These are phyloP conservation scores for Kwoniella sp. DNA, from an alignment of 768 basidiomycete species.

Conservation along the genomic window DNA sequence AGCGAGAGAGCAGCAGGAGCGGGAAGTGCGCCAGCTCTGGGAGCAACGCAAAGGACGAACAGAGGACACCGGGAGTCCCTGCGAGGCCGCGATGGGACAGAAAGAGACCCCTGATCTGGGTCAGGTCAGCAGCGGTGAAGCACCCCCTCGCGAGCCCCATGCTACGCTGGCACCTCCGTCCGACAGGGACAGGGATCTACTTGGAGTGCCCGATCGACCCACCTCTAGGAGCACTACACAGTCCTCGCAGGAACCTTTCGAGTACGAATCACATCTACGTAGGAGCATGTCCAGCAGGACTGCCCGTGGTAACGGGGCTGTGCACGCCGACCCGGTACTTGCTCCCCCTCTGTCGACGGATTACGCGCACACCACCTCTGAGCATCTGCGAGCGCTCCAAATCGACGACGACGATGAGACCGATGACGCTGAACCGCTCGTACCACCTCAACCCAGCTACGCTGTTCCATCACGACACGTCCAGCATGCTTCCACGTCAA, in stretches of 20 bases:
- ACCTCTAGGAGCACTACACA: constrained; percentile 33
- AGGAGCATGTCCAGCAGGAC: constrained; percentile 37
- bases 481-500: constrained; percentile 25
- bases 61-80: too few relatives aligned
- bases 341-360: too few relatives aligned
- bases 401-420: too few relatives aligned
- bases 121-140: constrained; percentile 6
- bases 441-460: constrained; percentile 21
- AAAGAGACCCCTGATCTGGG: too few relatives aligned
- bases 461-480: constrained; percentile 23
- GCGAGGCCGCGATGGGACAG: too few relatives aligned
- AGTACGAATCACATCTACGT: constrained; percentile 45
- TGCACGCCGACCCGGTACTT: constrained; percentile 16
- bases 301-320: constrained; percentile 18
- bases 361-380: too few relatives aligned
- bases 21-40: constrained; percentile 33
- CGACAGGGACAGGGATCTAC: constrained; percentile 4
- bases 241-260: constrained; percentile 42
- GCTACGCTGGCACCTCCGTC: too few relatives aligned
- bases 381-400: constrained; percentile 9
- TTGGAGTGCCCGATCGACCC: constrained; percentile 27
- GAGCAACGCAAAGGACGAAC: constrained; percentile 19
- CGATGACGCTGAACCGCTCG: constrained; percentile 4
- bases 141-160: background rate
- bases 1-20: constrained; percentile 35